Base-by-base conservation (phyloP, 2,329 filamentous ascomycete genomes). In the Hypoxylon sp. region DNA sequence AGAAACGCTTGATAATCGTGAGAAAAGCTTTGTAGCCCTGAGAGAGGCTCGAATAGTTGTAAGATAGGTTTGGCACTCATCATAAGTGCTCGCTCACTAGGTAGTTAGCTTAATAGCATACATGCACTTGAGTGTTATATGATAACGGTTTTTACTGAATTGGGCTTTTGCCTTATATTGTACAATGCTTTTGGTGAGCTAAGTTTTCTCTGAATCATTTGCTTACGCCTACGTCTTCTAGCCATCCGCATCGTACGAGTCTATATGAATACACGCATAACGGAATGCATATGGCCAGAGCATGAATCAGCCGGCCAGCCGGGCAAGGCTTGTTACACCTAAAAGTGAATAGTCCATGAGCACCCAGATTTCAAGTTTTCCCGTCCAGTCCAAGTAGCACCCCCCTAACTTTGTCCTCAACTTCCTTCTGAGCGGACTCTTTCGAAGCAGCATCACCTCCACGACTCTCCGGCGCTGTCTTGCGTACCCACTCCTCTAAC, bases 401-500 rank as follows among this genome's bases (percentile, higher is more conserved):
- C 41, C 16, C 46, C 25, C 65, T 57, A 11, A 73, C 68, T 50
- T 67, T 71, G 77, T 81, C 61, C 76, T 76, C 54, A 74, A 65
- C 62, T 61, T 77, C 68, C 77, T 81, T 60, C 76, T 74, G 50
- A 74, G 61, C 61, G 57, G 75, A 64, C 14, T 76, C 70, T 14
- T 79, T 77, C 62, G 25, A 29, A 41, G 77, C 77, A 1, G 37
- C 16, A 75, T 76, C 14, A 76, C 77, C 2, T 7, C 54, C 46
- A n/a, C 34, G 8, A 16, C 32, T 30, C 6, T 21, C 14, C 23
- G 60, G 25, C 7, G 63, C 52, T 19, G 84, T 82, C 71, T 81
- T 73, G n/a, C 76, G 74, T 48, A 88, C 70, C 86, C 85, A 88
- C 57, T 78, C 75, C 21, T 75, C 78, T 45, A 88, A 74, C 71